phyloP scores from a whole-genome alignment of 441 rosid genomes.

The Aquilaria agallochum region DNA sequence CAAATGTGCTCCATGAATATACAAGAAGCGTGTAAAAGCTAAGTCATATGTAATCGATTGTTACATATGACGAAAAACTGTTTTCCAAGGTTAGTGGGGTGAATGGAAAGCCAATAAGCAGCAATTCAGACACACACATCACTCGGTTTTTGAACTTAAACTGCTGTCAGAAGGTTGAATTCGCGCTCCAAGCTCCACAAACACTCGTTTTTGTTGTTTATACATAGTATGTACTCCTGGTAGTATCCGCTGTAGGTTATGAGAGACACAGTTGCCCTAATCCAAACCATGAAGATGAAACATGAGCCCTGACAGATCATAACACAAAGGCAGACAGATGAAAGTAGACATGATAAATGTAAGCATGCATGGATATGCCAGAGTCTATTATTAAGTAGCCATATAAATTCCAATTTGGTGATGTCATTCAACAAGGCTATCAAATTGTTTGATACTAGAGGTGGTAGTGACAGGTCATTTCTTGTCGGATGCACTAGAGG shows the following conservation, averaged over 20 bases:
- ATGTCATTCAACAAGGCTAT: not conserved
- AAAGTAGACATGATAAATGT: slow-evolving; percentile 7
- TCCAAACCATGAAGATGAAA: no score
- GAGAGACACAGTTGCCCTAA: slow-evolving; percentile 61
- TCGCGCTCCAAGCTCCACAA: slow-evolving; percentile 73
- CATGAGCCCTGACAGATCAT: no score
- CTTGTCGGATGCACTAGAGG: no score
- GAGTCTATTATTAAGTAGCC: no score
- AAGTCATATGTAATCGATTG: no score
- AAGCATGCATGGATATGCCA: not conserved
- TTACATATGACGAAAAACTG: no score
- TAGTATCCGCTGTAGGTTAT: slow-evolving; percentile 70
- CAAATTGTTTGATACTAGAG: not conserved
- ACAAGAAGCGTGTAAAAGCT: no score
- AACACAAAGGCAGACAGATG: slow-evolving; percentile 9
- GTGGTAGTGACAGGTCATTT: no score
- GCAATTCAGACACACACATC: no score
- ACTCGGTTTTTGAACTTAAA: not conserved
- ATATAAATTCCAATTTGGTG: not conserved
- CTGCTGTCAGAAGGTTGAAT: slow-evolving; percentile 45
- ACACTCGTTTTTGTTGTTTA: slow-evolving; percentile 47
- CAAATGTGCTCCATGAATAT: no score
- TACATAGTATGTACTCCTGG: slow-evolving; percentile 59
- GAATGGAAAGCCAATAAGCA: no score
- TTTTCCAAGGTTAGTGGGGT: no score